These are phyloP conservation scores for Phytophthora crassamura DNA, from an alignment of 352 stramenopile genomes.

Conservation along the genomic window DNA sequence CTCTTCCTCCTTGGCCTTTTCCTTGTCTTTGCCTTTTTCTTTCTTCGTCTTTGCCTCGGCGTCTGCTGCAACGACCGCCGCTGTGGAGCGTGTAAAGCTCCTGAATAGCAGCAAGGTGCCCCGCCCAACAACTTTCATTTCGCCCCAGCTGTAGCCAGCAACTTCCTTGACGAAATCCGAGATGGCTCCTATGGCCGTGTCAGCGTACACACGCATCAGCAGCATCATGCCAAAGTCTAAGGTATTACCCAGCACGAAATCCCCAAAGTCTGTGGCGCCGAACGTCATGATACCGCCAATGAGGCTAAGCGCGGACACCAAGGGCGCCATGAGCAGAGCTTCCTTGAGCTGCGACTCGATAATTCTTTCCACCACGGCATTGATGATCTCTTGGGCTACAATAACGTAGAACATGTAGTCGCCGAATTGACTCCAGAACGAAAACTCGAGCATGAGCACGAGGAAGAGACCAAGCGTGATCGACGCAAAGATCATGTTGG, in stretches of 20 bases:
- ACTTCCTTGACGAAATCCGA: constrained; percentile 60
- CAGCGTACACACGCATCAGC: constrained; percentile 92
- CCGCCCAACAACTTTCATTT: constrained; percentile 46
- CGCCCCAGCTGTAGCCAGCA: constrained; percentile 41
- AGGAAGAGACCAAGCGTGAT: constrained; percentile 93
- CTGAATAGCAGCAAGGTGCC: constrained; percentile 51
- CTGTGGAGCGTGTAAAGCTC: constrained; percentile 61
- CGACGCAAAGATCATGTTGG: constrained; percentile 95
- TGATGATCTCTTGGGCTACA: constrained; percentile 92
- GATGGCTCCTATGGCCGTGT: constrained; percentile 86
- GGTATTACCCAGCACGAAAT: constrained; percentile 96
- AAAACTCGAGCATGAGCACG: constrained; percentile 96
- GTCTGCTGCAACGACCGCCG: constrained; percentile 19
- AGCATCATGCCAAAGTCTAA: constrained; percentile 96
- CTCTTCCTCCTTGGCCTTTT: constrained; percentile 41
- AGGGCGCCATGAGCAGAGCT: constrained; percentile 88
- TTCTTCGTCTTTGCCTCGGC: constrained; percentile 43
- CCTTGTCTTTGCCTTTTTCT: constrained; percentile 40
- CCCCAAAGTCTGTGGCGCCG: constrained; percentile 95
- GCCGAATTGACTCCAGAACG: constrained; percentile 95
- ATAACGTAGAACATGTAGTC: constrained; percentile 97
- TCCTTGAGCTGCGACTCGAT: constrained; percentile 94
- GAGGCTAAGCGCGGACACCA: constrained; percentile 91
- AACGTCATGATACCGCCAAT: constrained; percentile 95
- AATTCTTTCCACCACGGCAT: constrained; percentile 85